A percentile compares a stretch with the other conserved stretches of the same genome.
These are phyloP conservation scores for Arbutus unedo DNA, from an alignment of 148 eudicot genomes.

Conservation along the genomic window DNA sequence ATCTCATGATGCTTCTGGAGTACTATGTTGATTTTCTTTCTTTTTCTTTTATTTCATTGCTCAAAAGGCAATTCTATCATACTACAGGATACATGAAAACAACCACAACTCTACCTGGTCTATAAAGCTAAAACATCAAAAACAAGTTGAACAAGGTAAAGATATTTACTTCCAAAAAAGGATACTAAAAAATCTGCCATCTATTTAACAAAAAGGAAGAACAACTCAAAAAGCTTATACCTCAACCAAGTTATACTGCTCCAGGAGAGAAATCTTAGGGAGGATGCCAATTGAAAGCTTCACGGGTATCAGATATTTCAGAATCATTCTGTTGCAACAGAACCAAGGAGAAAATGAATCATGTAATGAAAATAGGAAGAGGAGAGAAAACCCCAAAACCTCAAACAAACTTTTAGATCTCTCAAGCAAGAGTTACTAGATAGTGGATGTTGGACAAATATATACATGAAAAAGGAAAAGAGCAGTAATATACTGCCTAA, in stretches of 20 bases:
- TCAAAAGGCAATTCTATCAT: not conserved
- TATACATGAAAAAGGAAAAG: slow-evolving; percentile 5
- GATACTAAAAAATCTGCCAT: slow-evolving; percentile 5
- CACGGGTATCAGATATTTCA: slow-evolving; percentile 94
- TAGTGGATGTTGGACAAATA: not conserved
- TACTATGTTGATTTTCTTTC: not conserved
- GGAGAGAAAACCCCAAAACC: not conserved
- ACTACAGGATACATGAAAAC: slow-evolving; percentile 7
- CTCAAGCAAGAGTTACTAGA: not conserved
- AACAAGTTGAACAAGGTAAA: not conserved
- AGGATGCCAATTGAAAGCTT: slow-evolving; percentile 93
- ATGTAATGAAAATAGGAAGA: not conserved
- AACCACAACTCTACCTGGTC: not conserved
- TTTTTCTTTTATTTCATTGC: not conserved
- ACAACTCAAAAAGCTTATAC: slow-evolving; percentile 28
- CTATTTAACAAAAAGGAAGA: not conserved
- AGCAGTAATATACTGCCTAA: not conserved
- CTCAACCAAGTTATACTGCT: slow-evolving; percentile 78
- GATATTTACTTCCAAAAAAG: not conserved
- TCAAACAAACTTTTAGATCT: not conserved
- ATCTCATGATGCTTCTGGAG: not conserved
- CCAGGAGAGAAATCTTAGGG: slow-evolving; percentile 60
- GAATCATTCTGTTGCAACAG: slow-evolving; percentile 69
- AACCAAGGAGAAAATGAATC: slow-evolving; percentile 11
- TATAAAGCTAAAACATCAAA: not conserved